These are phyloP conservation scores for Lichtheimia ramosa DNA, from an alignment of 371 early-diverging fungal genomes.

Conservation along the genomic window DNA sequence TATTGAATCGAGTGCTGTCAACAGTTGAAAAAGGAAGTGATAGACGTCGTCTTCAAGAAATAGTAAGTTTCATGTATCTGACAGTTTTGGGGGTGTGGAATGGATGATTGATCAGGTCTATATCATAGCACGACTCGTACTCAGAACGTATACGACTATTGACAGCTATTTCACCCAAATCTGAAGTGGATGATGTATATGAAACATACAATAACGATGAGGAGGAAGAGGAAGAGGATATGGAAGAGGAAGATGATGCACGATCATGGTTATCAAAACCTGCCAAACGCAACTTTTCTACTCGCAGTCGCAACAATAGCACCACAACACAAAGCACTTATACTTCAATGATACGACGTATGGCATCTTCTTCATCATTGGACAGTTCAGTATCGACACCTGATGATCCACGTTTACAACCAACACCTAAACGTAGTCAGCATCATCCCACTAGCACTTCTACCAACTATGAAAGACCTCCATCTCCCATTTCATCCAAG, in stretches of 20 bases:
- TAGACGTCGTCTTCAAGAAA: conserved; percentile 38
- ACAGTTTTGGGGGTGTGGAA: too few species aligned
- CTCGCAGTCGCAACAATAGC: neutral
- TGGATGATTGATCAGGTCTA: too few species aligned
- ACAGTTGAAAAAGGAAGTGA: conserved; percentile 43
- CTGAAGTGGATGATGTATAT: conserved; percentile 19
- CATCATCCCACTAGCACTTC: neutral
- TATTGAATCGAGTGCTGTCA: conserved; percentile 38
- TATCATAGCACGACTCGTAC: conserved; percentile 28
- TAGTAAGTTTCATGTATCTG: conserved; percentile 32
- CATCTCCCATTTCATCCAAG: conserved; percentile 22
- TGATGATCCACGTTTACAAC: neutral
- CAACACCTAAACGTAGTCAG: neutral
- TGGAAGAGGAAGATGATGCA: conserved; percentile 6
- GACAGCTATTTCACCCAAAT: conserved; percentile 25
- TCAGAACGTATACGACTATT: conserved; percentile 26
- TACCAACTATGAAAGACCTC: conserved; percentile 6
- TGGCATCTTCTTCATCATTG: conserved; percentile 13
- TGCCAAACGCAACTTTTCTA: conserved; percentile 25
- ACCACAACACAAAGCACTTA: neutral
- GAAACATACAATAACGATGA: conserved; percentile 19
- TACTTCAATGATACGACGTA: conserved; percentile 10
- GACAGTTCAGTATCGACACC: conserved; percentile 7
- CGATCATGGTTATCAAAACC: conserved; percentile 19
- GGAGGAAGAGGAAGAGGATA: conserved; percentile 2